Percentiles rank a stretch among this genome's conserved stretches.
Conservation (phyloP, 139 green algal genomes). For the Coelastrella sp. region DNA sequence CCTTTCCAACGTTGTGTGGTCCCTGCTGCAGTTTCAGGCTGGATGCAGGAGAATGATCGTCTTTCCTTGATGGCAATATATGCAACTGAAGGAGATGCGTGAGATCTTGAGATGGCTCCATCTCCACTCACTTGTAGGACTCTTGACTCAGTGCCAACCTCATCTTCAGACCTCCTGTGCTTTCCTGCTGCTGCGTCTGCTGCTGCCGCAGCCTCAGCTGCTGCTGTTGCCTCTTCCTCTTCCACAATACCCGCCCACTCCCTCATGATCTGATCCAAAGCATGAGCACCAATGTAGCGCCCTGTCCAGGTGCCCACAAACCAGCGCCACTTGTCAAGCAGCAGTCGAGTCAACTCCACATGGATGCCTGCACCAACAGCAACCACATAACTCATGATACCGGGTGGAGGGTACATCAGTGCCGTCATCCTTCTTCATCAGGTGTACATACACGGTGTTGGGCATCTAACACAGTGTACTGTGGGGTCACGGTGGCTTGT, state of each 20-base stretch:
- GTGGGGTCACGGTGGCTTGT: too few relatives aligned
- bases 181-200: neutral
- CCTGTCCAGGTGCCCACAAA: constrained; percentile 58
- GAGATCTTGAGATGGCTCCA: too few relatives aligned
- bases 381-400: too few relatives aligned
- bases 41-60: too few relatives aligned
- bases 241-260: constrained; percentile 70
- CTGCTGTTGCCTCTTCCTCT: constrained; percentile 23
- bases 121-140: neutral
- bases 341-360: constrained; percentile 73
- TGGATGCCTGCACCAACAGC: constrained; percentile 64
- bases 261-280: constrained; percentile 72
- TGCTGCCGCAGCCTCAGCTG: neutral
- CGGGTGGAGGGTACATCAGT: too few relatives aligned
- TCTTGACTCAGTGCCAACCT: neutral
- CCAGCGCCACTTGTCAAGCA: constrained; percentile 72
- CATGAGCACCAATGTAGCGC: constrained; percentile 47
- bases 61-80: too few relatives aligned
- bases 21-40: too few relatives aligned
- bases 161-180: neutral
- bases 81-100: too few relatives aligned
- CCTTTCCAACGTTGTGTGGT: too few relatives aligned
- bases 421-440: too few relatives aligned
- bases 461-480: too few relatives aligned
- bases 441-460: too few relatives aligned